Base-by-base conservation (phyloP, 345 rosid species). In the Mangifera indica region DNA sequence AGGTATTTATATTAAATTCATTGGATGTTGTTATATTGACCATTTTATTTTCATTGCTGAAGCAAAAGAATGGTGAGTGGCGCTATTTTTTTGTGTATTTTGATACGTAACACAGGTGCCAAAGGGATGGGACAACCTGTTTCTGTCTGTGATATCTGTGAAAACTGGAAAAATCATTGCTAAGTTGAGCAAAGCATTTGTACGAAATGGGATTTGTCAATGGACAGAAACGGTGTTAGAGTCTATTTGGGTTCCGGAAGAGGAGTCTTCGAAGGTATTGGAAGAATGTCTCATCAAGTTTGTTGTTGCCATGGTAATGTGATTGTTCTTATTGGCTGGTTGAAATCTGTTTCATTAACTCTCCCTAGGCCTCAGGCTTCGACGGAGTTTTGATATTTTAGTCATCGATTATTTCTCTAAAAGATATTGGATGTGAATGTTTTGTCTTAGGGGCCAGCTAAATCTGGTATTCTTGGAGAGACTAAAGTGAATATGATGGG, bases 111-210 rank as follows among this genome's bases (percentile, higher is more conserved):
- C 7, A 52, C 74, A 88, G 90, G 90, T 84, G 5, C 90, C 93
- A 66, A 85, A 81, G 77, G 87, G 93, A 79, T 88, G 93, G 93
- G 93, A 88, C 79, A 85, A 78, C 74, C 74, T 88, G 70, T 73
- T 72, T 73, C 80, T 85, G 70, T 83, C 86, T 0, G 22, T 86
- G 14, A 18, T 84, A 58, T 83, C 86, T 2, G 77, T 75, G 57
- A 84, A 82, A 76, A 80, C 81, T 0, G 90, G 90, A 65, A 86
- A 79, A 75, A 79, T 85, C 5, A 64, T 86, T 32, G 82, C 83
- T 3, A 86, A 85, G 74, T 71, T 78, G 53, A 75, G 84, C 59
- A 88, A 79, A 75, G 77, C 82, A 1, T 40, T 25, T 2, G 89
- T 76, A 17, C 71, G 75, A 20, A 83, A 83, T 75, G 90, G 90